phyloP scores from a whole-genome alignment of 2,329 filamentous ascomycete genomes.

The Stagonosporopsis vannaccii region DNA sequence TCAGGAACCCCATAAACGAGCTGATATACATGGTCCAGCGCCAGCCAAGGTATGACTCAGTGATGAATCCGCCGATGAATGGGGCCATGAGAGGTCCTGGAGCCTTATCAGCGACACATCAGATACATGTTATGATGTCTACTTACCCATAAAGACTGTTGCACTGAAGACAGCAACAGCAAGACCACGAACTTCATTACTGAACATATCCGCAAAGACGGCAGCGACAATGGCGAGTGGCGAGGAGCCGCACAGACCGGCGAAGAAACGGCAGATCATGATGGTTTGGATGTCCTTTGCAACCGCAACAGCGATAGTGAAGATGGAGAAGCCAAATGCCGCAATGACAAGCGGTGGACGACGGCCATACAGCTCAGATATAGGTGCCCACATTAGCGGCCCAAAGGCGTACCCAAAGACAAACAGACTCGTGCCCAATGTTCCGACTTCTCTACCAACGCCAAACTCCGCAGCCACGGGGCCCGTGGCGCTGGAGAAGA shows the following conservation, averaged over 20 bases:
- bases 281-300: constrained; percentile 62
- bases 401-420: constrained; percentile 51
- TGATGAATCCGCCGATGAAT: constrained; percentile 63
- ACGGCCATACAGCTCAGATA: constrained; percentile 61
- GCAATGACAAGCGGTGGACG: constrained; percentile 57
- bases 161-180: constrained; percentile 57
- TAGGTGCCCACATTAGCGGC: constrained; percentile 56
- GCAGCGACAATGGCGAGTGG: constrained; percentile 61
- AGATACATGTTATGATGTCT: background rate
- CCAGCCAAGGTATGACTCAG: constrained; percentile 59
- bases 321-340: constrained; percentile 60
- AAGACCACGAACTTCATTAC: constrained; percentile 53
- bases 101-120: constrained; percentile 32
- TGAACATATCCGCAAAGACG: constrained; percentile 65
- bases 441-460: constrained; percentile 41
- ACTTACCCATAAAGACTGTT: constrained; percentile 53
- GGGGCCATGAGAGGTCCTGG: constrained; percentile 61
- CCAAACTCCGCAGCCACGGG: constrained; percentile 40
- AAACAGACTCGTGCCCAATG: constrained; percentile 44
- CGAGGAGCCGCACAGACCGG: constrained; percentile 62
- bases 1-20: constrained; percentile 63
- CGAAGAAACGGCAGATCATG: constrained; percentile 62
- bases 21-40: constrained; percentile 63
- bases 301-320: constrained; percentile 58
- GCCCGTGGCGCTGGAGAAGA: constrained; percentile 50